A percentile compares a stretch with the other conserved stretches of the same genome.
These are phyloP conservation scores for Camillea tinctor DNA, from an alignment of 2,329 filamentous ascomycete genomes.

Conservation along the genomic window DNA sequence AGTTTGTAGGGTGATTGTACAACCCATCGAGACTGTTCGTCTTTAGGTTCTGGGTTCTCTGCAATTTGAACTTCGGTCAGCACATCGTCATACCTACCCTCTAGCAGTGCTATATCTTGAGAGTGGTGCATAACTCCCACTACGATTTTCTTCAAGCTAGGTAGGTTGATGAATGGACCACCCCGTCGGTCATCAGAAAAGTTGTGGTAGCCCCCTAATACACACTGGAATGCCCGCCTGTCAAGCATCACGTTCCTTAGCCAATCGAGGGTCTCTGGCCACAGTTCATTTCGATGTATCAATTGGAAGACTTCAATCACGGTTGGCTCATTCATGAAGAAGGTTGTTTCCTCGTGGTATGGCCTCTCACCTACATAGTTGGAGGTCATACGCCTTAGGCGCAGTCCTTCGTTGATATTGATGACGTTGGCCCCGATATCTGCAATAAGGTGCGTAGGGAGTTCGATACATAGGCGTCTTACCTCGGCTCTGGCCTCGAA, in stretches of 20 bases:
- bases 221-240: conserved; percentile 4
- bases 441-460: conserved; percentile 1
- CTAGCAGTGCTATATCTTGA: conserved; percentile 1
- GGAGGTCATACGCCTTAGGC: neutral
- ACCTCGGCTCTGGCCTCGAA: neutral
- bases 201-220: neutral
- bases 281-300: neutral
- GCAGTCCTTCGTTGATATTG: conserved; percentile 4
- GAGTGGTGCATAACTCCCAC: conserved; percentile 4
- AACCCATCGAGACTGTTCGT: neutral
- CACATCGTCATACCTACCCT: conserved; percentile 7
- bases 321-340: conserved; percentile 2
- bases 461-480: neutral
- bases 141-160: conserved; percentile 1
- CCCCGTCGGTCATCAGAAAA: neutral
- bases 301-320: neutral
- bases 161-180: neutral
- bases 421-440: conserved; percentile 4
- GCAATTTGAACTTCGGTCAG: conserved; percentile 1
- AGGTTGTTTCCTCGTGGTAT: conserved; percentile 3
- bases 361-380: neutral
- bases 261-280: neutral
- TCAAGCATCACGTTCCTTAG: conserved; percentile 5
- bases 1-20: neutral
- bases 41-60: neutral